These are phyloP conservation scores for Fomitopsis palustris DNA, from an alignment of 1,284 basidiomycete genomes.

Conservation along the genomic window DNA sequence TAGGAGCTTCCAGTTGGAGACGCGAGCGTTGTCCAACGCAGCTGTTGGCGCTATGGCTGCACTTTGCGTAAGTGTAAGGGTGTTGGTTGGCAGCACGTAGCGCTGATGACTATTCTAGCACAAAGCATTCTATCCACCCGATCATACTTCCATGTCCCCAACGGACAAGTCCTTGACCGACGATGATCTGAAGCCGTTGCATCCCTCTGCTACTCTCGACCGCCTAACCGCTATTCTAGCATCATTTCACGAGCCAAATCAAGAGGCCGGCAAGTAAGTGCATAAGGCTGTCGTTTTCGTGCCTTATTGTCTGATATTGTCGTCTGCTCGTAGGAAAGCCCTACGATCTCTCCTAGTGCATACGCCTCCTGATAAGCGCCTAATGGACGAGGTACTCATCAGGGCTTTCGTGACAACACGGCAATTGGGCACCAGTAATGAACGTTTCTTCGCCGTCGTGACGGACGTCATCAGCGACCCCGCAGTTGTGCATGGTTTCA, in stretches of 20 bases:
- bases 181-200: conserved; percentile 53
- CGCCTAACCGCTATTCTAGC: conserved; percentile 66
- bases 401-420: conserved; percentile 67
- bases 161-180: conserved; percentile 44
- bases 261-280: conserved; percentile 60
- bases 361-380: conserved; percentile 54
- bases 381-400: conserved; percentile 70
- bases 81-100: background rate
- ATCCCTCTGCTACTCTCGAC: conserved; percentile 52
- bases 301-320: conserved; percentile 8
- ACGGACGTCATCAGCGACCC: conserved; percentile 67
- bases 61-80: conserved; percentile 62
- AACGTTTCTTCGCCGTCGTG: conserved; percentile 78
- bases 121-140: conserved; percentile 71
- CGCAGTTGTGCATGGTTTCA: conserved; percentile 54
- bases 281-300: conserved; percentile 3
- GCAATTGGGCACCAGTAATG: conserved; percentile 50
- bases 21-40: conserved; percentile 68
- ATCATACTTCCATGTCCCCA: conserved; percentile 56
- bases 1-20: conserved; percentile 74
- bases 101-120: conserved; percentile 40
- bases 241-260: conserved; percentile 48
- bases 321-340: conserved; percentile 56
- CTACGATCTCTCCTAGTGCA: conserved; percentile 69
- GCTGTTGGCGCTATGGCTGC: conserved; percentile 84